A percentile compares a stretch with the other conserved stretches of the same genome.
Conservation (phyloP, 768 basidiomycete genomes). For the Candolleomyces efflorescens region DNA sequence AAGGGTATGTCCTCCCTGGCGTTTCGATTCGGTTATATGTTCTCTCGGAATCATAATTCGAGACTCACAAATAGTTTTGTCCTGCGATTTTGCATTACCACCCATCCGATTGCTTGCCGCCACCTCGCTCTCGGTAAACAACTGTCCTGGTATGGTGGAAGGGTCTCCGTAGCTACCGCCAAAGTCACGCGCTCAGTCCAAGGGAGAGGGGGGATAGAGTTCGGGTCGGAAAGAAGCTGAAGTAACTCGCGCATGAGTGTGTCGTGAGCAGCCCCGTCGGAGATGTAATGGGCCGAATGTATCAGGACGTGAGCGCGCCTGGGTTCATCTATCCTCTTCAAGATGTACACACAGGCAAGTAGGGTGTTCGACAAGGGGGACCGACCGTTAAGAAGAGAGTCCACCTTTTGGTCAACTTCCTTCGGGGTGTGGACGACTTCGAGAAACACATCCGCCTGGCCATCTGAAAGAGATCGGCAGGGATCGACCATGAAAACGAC, state of each 20-base stretch:
- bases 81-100: slow-evolving; percentile 30
- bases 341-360: slow-evolving; percentile 38
- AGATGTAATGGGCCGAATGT: slow-evolving; percentile 43
- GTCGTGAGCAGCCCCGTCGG: slow-evolving; percentile 42
- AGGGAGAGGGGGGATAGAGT: slow-evolving; percentile 13
- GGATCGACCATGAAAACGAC: slow-evolving; percentile 40
- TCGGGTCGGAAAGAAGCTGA: slow-evolving; percentile 29
- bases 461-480: slow-evolving; percentile 24
- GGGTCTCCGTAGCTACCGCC: slow-evolving; percentile 32
- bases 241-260: slow-evolving; percentile 42
- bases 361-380: slow-evolving; percentile 39
- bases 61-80: slow-evolving; percentile 31
- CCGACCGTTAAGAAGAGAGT: slow-evolving; percentile 21
- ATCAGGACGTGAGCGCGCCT: slow-evolving; percentile 38
- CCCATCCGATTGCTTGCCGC: slow-evolving; percentile 37
- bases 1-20: slow-evolving; percentile 57
- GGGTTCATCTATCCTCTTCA: slow-evolving; percentile 32
- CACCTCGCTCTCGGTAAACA: slow-evolving; percentile 37
- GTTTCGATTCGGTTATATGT: not conserved
- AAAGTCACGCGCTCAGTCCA: slow-evolving; percentile 38
- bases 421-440: slow-evolving; percentile 25
- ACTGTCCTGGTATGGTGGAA: slow-evolving; percentile 28
- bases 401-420: slow-evolving; percentile 27
- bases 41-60: not conserved
- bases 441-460: slow-evolving; percentile 36